Percentiles rank a stretch among this genome's conserved stretches.
phyloP scores from a whole-genome alignment of 768 basidiomycete genomes.

The Leccinellum albellum region DNA sequence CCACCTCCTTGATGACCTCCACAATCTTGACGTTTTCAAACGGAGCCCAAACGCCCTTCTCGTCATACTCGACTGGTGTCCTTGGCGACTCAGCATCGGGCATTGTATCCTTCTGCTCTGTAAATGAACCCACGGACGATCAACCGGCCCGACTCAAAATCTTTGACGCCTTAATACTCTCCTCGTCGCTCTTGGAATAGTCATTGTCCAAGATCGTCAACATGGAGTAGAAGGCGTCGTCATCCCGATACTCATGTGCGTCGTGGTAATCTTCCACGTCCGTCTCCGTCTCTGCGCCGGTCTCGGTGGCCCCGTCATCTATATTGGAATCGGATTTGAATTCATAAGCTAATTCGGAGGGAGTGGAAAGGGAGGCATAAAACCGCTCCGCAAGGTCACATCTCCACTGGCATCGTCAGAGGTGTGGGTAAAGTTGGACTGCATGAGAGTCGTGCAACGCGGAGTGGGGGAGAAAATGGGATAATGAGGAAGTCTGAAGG shows the following conservation, averaged over 20 bases:
- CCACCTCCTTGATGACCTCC: conserved; percentile 30
- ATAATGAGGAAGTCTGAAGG: conserved; percentile 23
- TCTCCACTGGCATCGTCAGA: conserved; percentile 38
- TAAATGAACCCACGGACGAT: conserved; percentile 23
- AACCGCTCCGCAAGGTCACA: conserved; percentile 30
- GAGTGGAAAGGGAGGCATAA: conserved; percentile 21
- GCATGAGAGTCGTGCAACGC: conserved; percentile 47
- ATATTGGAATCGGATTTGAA: conserved; percentile 43
- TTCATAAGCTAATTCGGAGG: conserved; percentile 35
- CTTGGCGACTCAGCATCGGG: conserved; percentile 1
- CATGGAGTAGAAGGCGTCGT: conserved; percentile 72
- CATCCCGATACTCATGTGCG: conserved; percentile 57
- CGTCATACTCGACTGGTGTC: conserved; percentile 47
- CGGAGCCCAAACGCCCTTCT: conserved; percentile 36
- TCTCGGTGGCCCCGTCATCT: conserved; percentile 50
- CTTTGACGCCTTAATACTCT: conserved; percentile 71
- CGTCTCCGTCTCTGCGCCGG: conserved; percentile 64
- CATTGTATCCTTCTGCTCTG: conserved; percentile 8
- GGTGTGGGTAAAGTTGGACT: conserved; percentile 39
- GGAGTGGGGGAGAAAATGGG: conserved; percentile 21
- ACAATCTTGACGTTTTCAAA: conserved; percentile 31
- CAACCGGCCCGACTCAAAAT: conserved; percentile 33
- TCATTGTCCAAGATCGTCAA: conserved; percentile 68
- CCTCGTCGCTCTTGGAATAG: conserved; percentile 56
- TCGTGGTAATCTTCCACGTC: conserved; percentile 75